phyloP scores from a whole-genome alignment of 2,329 filamentous ascomycete species.

The Tolypocladium album region DNA sequence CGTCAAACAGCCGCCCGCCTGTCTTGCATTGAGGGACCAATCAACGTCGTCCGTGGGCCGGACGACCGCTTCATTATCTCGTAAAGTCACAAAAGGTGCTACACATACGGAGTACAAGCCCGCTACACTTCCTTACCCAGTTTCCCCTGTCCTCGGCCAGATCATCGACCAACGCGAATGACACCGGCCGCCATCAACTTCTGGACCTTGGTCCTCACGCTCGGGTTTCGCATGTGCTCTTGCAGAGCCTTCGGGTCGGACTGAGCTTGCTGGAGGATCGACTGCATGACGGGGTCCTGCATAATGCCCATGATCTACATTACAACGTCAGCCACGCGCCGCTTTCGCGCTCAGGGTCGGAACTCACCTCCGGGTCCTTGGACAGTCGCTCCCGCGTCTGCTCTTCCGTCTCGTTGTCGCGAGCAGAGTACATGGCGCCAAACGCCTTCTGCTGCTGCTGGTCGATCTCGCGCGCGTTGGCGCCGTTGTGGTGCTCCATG shows the following conservation, averaged over 20 bases:
- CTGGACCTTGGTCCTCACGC: slow-evolving; percentile 79
- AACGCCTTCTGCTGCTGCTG: slow-evolving; percentile 90
- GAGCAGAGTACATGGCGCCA: slow-evolving; percentile 76
- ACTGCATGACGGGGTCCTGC: slow-evolving; percentile 95
- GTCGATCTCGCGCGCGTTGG: slow-evolving; percentile 85
- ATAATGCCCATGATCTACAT: slow-evolving; percentile 73
- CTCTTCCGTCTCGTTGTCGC: slow-evolving; percentile 92
- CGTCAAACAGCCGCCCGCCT: background rate
- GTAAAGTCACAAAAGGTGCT: background rate
- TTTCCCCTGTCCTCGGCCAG: background rate
- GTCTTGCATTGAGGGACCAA: background rate
- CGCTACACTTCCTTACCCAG: background rate
- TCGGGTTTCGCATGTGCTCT: slow-evolving; percentile 93
- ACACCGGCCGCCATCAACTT: slow-evolving; percentile 90
- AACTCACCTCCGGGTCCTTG: slow-evolving; percentile 76
- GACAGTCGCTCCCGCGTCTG: slow-evolving; percentile 87
- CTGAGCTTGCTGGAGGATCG: slow-evolving; percentile 93
- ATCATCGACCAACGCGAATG: slow-evolving; percentile 58
- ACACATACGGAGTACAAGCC: slow-evolving; percentile 6
- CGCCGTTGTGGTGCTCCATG: slow-evolving; percentile 52
- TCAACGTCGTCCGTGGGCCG: background rate
- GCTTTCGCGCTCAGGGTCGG: background rate
- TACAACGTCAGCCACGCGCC: background rate
- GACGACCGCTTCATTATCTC: background rate
- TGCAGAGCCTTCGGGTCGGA: slow-evolving; percentile 82